phyloP scores from a whole-genome alignment of 148 eudicot species.

The Diospyros kaki region DNA sequence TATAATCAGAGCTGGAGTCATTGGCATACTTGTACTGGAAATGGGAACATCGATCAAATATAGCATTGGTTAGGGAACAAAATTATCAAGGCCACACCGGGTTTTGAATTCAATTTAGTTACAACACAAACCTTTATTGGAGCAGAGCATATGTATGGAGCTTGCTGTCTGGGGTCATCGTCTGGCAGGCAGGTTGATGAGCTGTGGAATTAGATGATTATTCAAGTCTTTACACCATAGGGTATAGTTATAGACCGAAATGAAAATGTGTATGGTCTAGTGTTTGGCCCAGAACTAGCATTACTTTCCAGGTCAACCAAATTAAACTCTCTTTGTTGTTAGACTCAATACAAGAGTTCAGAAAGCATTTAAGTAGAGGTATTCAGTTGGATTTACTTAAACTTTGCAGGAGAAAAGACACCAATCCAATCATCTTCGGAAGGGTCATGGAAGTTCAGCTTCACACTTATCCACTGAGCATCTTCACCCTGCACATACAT shows the following conservation, averaged over 20 bases:
- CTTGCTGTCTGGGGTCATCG: conserved; percentile 38
- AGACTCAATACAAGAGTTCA: background rate
- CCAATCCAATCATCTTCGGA: conserved; percentile 81
- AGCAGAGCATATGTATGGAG: conserved; percentile 75
- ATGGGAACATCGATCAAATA: conserved; percentile 8
- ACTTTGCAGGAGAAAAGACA: conserved; percentile 74
- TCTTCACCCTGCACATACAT: conserved; percentile 57
- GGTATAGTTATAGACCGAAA: too few species aligned
- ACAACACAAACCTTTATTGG: conserved; percentile 74
- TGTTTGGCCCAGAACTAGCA: too few species aligned
- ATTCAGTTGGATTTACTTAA: conserved; percentile 31
- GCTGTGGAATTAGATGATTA: conserved; percentile 29
- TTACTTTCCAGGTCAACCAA: too few species aligned
- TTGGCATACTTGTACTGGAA: conserved; percentile 76
- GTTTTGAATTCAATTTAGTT: too few species aligned
- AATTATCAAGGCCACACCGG: too few species aligned
- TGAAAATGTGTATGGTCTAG: too few species aligned
- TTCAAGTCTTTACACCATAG: too few species aligned
- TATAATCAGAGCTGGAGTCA: conserved; percentile 36
- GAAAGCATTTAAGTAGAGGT: background rate
- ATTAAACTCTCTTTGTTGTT: background rate
- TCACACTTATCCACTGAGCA: conserved; percentile 59
- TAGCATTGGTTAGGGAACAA: too few species aligned
- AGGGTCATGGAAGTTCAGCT: conserved; percentile 42
- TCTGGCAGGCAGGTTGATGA: conserved; percentile 52